phyloP scores from a whole-genome alignment of 2,329 filamentous ascomycete species.

The Colletotrichum somersetense region DNA sequence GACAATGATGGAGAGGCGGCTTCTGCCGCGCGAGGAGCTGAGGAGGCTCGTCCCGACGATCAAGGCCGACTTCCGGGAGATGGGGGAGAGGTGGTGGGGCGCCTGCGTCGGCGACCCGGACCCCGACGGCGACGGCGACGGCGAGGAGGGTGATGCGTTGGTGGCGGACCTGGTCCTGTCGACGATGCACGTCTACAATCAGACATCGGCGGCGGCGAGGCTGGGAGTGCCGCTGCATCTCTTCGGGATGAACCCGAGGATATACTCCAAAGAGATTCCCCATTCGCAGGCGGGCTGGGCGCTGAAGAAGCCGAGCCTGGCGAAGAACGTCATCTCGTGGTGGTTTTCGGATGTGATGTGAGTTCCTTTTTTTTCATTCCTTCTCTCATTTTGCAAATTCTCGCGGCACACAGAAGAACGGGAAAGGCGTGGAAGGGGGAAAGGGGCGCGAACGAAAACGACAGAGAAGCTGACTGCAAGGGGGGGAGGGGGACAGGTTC shows the following conservation, averaged over 20 bases:
- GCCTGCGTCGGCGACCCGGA: conserved; percentile 41
- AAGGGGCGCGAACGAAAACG: too few relatives aligned
- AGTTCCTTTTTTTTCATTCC: background rate
- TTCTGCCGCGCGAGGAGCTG: conserved; percentile 37
- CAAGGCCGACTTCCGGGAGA: conserved; percentile 39
- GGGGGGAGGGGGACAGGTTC: conserved; percentile 10
- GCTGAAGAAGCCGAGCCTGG: conserved; percentile 5
- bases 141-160: conserved; percentile 31
- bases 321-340: conserved; percentile 25
- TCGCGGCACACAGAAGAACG: background rate
- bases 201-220: conserved; percentile 60
- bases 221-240: conserved; percentile 72
- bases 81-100: conserved; percentile 43
- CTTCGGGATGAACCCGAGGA: conserved; percentile 70
- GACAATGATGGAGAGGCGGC: conserved; percentile 41
- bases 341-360: conserved; percentile 36
- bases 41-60: conserved; percentile 36
- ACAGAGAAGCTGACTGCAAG: background rate
- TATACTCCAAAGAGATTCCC: conserved; percentile 31
- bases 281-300: conserved; percentile 37
- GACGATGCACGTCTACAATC: conserved; percentile 46
- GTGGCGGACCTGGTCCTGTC: conserved; percentile 47
- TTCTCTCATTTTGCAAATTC: background rate
- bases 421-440: background rate
- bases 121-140: background rate